A percentile compares a stretch with the other conserved stretches of the same genome.
Evolutionary conservation across 805 yeast species (phyloP).

Genomic region (Martiniozyma abietophila): DNA sequence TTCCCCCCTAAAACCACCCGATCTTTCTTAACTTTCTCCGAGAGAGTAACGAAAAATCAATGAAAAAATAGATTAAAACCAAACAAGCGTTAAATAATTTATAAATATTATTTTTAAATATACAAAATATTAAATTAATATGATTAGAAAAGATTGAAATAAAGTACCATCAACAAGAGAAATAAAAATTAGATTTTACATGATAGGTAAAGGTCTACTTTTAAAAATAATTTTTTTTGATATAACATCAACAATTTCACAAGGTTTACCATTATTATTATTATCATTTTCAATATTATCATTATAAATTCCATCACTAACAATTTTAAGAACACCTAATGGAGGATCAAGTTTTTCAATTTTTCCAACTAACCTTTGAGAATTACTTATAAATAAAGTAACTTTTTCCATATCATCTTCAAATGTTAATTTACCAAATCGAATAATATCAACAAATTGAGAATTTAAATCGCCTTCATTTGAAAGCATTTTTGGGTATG

Average conservation of each 20-base stretch:
- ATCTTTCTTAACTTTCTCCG: no score
- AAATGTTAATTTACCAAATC: slow-evolving; percentile 36
- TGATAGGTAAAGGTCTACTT: slow-evolving; percentile 67
- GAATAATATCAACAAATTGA: slow-evolving; percentile 32
- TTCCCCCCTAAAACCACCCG: no score
- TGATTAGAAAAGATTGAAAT: no score
- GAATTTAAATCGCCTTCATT: no score
- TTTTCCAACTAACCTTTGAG: slow-evolving; percentile 60
- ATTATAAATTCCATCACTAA: no score
- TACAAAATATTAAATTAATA: no score
- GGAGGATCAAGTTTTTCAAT: slow-evolving; percentile 55
- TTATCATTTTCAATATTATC: slow-evolving; percentile 6
- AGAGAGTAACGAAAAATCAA: no score
- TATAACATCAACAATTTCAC: slow-evolving; percentile 52
- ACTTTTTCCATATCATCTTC: slow-evolving; percentile 38
- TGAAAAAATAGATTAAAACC: no score
- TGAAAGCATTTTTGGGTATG: slow-evolving; percentile 11
- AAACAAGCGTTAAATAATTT: no score
- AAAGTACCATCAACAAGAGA: no score
- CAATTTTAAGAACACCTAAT: slow-evolving; percentile 48
- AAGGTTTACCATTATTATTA: slow-evolving; percentile 19
- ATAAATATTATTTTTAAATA: no score
- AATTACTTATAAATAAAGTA: slow-evolving; percentile 53
- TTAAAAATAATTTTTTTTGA: slow-evolving; percentile 50
- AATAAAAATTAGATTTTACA: no score